Evolutionary conservation across 495 filamentous ascomycete species (phyloP), one percentile per base, ranked within the genome.

Genomic region (Aspergillus affinis): DNA sequence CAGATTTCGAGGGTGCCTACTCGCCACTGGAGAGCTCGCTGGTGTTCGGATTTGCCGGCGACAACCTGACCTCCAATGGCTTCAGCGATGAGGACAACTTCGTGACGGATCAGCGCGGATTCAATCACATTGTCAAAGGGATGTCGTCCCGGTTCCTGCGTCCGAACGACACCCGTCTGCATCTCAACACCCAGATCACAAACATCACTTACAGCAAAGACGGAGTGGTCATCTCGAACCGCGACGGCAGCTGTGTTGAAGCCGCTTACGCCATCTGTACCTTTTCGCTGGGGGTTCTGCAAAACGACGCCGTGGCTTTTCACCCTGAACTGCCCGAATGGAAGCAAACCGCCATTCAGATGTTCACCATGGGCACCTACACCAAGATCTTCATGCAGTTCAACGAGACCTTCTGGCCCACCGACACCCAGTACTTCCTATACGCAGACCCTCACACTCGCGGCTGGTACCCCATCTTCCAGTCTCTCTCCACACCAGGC

Each of bases 331-430:
- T 91, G 0, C 89, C 89, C 0, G 68, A 72, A 10, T 90, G 87
- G 88, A 91, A 92, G 64, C 75, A 79, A 12, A 79, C 79, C 21
- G 84, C 84, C 8, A 87, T 90, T 62, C 79, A 83, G 6, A 83
- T 81, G 48, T 89, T 89, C 70, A 78, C 80, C 59, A 89, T 92
- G 83, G 88, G 84, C 23, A 91, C 86, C 1, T 92, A 91, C 75
- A 91, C 87, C 57, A 91, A 91, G 65, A 86, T 91, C 61, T 91
- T 91, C 77, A 70, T 90, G 13, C 88, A 89, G 57, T 92, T 91
- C 70, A 79, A 83, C 58, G 72, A 86, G 41, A 83, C 84, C 6
- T 92, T 90, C 73, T 92, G 89, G 89, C 82, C 87, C 50, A 65
- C 65, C 6, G 76, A 85, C 21, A 86, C 84, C 4, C 81, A 91